A percentile compares a stretch with the other conserved stretches of the same genome.
These are phyloP conservation scores for Solanum medicagineum DNA, from an alignment of 257 asterid species.

Conservation along the genomic window DNA sequence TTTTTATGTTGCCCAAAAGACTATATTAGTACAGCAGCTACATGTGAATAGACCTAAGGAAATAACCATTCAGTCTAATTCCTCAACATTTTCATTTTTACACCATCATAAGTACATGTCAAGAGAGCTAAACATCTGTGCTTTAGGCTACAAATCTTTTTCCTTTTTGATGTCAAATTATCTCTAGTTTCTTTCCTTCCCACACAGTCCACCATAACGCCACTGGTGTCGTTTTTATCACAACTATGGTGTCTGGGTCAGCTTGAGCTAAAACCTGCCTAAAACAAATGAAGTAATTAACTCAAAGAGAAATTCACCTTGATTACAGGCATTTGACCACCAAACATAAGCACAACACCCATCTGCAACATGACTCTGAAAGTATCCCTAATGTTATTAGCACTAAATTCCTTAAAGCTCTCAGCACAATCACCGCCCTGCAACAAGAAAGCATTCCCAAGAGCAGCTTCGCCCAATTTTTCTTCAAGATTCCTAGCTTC, in stretches of 20 bases:
- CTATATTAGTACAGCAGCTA: not conserved
- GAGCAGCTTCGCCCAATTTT: constrained; percentile 58
- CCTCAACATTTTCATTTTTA: not conserved
- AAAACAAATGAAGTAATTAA: not conserved
- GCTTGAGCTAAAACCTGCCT: not conserved
- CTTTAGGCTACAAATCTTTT: not conserved
- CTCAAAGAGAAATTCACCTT: constrained; percentile 26
- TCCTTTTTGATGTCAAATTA: not conserved
- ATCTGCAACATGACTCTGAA: constrained; percentile 77
- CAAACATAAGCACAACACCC: constrained; percentile 84
- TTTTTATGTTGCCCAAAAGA: too few relatives aligned
- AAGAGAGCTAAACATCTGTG: not conserved
- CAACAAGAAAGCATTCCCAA: constrained; percentile 58
- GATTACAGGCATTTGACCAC: constrained; percentile 73
- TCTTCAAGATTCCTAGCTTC: constrained; percentile 76
- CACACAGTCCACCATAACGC: not conserved
- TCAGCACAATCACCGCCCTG: constrained; percentile 91
- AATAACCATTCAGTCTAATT: not conserved
- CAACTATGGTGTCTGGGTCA: not conserved
- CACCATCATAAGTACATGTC: not conserved
- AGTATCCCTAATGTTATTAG: constrained; percentile 70
- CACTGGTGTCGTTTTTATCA: not conserved
- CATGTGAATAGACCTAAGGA: not conserved
- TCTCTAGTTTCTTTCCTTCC: not conserved
- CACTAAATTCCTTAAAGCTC: constrained; percentile 75